phyloP scores from a whole-genome alignment of 495 filamentous ascomycete species.

The Penicillium tannophilum region DNA sequence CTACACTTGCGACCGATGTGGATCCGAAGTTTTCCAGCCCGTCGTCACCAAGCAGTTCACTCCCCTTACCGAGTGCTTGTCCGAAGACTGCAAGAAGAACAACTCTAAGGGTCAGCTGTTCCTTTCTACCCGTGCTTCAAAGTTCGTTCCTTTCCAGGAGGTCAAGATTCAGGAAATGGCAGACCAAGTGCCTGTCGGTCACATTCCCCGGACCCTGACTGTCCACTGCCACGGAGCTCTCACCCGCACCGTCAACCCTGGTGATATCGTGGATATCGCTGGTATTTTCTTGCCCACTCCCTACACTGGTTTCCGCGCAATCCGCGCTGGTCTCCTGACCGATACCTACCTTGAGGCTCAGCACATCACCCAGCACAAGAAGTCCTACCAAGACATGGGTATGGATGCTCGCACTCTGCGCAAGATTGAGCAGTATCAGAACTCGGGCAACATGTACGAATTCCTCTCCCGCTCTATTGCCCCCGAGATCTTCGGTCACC shows the following conservation, averaged over 20 bases:
- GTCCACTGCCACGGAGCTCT: constrained; percentile 86
- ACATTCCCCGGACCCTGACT: constrained; percentile 89
- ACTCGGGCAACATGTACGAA: constrained; percentile 90
- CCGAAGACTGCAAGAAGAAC: constrained; percentile 84
- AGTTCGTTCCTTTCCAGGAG: constrained; percentile 97
- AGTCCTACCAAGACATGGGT: constrained; percentile 87
- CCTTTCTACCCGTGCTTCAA: constrained; percentile 90
- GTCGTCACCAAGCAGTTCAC: constrained; percentile 87
- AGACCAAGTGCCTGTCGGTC: constrained; percentile 95
- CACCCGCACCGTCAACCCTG: constrained; percentile 84
- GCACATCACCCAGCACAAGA: constrained; percentile 92
- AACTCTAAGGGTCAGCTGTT: constrained; percentile 91
- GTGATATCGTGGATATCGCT: constrained; percentile 88
- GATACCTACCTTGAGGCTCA: constrained; percentile 98
- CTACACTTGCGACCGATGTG: constrained; percentile 95
- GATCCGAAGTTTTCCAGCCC: constrained; percentile 96
- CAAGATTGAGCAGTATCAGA: constrained; percentile 78
- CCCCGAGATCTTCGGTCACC: constrained; percentile 94
- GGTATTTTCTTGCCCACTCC: constrained; percentile 97
- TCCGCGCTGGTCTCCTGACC: constrained; percentile 89
- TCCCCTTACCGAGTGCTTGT: constrained; percentile 82
- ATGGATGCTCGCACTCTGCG: constrained; percentile 74
- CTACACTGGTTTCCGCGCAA: constrained; percentile 96
- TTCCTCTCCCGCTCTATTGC: constrained; percentile 93
- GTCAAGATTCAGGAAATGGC: constrained; percentile 98